Base-by-base conservation (phyloP, 495 filamentous ascomycete species). In the Pseudevernia furfuracea region DNA sequence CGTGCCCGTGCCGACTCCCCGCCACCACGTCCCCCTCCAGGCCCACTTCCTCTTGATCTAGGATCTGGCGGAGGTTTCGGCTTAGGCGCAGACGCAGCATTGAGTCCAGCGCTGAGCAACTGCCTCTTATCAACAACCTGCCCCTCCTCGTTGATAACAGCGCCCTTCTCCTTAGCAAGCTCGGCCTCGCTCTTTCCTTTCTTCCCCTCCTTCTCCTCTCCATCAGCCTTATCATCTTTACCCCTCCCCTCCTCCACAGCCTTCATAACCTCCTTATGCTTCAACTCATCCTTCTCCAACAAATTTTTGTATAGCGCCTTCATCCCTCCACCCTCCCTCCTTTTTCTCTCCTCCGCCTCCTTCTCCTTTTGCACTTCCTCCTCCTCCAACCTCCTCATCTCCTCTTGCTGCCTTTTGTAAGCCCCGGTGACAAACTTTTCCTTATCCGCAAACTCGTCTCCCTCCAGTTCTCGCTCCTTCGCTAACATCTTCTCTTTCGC, bases 341-440 rank as follows among this genome's bases (percentile, higher is more conserved):
- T 82, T 60, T 77, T 73, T 58, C 79, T 82, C 72, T 84, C 84
- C 59, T 81, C 79, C 68, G 92, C 89, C 66, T 81, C 82, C 68
- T 85, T 85, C 73, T 95, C 90, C 49, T 82, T 75, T 52, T 72
- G 68, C 60, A 80, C 81, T 75, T 97, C 95, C 73, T 95, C 92
- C 69, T 87, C 89, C 70, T 96, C 91, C 11, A 91, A 69, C 69
- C 82, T 81, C 68, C 82, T 74, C 69, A 92, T 80, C 73, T 96
- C 94, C 71, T 85, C 91, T 72, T 97, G 94, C 72, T 97, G 94
- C 71, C 84, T 83, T 78, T 92, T 94, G 70, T 98, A 98, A 53
- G 94, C 93, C n/a, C 85, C 84, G 0, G 94, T 98, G 38, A 97
- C 94, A 69, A 98, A 98, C 72, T 88, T 92, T 75, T 97, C 95